These are phyloP conservation scores for Talaromyces proteolyticus DNA, from an alignment of 495 filamentous ascomycete species.

Conservation along the genomic window DNA sequence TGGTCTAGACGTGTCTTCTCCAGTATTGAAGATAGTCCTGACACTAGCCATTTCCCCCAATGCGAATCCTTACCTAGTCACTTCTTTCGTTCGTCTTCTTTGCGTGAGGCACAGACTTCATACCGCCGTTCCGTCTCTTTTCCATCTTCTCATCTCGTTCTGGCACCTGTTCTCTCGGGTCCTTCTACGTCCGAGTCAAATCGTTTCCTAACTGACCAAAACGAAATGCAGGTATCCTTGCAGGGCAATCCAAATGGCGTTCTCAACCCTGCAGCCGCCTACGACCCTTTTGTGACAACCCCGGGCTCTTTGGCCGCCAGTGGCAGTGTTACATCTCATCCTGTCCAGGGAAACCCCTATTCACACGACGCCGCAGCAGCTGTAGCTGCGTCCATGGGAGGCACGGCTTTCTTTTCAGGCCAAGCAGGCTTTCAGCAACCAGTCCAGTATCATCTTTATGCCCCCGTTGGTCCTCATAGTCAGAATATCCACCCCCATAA, in stretches of 20 bases:
- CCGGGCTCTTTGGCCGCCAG: conserved; percentile 46
- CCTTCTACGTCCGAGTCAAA: not conserved
- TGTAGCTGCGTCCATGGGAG: conserved; percentile 37
- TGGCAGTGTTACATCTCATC: conserved; percentile 28
- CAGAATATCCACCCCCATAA: conserved; percentile 78
- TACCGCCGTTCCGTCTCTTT: too few species aligned
- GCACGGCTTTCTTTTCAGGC: conserved; percentile 48
- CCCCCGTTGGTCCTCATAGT: conserved; percentile 74
- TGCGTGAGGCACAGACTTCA: too few species aligned
- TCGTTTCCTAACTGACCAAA: conserved; percentile 14
- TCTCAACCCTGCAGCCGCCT: conserved; percentile 27
- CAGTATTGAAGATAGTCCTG: not conserved
- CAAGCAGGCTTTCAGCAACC: conserved; percentile 59
- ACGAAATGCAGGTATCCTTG: conserved; percentile 26
- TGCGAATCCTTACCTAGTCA: not conserved
- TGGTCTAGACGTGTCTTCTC: not conserved
- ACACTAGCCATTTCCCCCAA: not conserved
- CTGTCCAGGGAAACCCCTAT: conserved; percentile 59
- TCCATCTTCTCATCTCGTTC: too few species aligned
- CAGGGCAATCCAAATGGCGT: conserved; percentile 34
- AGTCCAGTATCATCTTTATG: conserved; percentile 89
- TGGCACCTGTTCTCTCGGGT: too few species aligned
- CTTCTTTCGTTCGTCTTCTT: not conserved
- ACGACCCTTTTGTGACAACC: conserved; percentile 58
- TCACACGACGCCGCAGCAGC: conserved; percentile 50